Base-by-base conservation (phyloP, 2,329 filamentous ascomycete species). In the Colletotrichum godetiae region DNA sequence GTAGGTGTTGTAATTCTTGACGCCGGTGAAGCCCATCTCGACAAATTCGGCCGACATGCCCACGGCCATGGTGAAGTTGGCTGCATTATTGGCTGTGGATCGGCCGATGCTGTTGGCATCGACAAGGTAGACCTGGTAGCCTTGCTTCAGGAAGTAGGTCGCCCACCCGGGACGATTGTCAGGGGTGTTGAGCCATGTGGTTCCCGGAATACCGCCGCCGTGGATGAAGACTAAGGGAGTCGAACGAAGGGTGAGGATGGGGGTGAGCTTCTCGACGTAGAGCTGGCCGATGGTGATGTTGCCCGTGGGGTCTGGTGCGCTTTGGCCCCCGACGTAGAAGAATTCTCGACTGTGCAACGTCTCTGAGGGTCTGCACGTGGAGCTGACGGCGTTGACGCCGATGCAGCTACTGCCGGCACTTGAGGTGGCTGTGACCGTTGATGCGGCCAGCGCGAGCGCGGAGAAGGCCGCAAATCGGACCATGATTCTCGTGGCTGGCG, bases 91-190 rank as follows among this genome's bases (percentile, higher is more conserved):
- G 69, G 24, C 81, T 60, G 59, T 80, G 79, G 75, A 84, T 77
- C 75, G 82, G 76, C 75, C 82, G 76, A 73, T 77, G 74, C 69
- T 75, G 37, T 82, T 80, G 67, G 84, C 82, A 72, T 86, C 84
- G 7, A 81, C 78, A 55, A 86, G 78, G 69, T 85, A 85, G 61
- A 86, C 79, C 29, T 80, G 79, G 73, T 84, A 82, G n/a, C 83
- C 83, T 52, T 81, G 75, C 31, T 79, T 78, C 3, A 85, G 75
- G 67, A 85, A 86, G 72, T 81, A 84, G 0, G 82, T 82, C 2
- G 83, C 80, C 81, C 83, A 85, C n/a, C 83, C 84, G 67, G 78
- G 79, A 15, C 83, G 80, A 53, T 80, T 80, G 70, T 85, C 84
- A 2, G 84, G 84, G 12, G 82, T 86, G 64, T 83, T 81, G 15